These are phyloP conservation scores for Acanthamoeba culbertsoni DNA, from an alignment of 208 protist genomes.

Conservation along the genomic window DNA sequence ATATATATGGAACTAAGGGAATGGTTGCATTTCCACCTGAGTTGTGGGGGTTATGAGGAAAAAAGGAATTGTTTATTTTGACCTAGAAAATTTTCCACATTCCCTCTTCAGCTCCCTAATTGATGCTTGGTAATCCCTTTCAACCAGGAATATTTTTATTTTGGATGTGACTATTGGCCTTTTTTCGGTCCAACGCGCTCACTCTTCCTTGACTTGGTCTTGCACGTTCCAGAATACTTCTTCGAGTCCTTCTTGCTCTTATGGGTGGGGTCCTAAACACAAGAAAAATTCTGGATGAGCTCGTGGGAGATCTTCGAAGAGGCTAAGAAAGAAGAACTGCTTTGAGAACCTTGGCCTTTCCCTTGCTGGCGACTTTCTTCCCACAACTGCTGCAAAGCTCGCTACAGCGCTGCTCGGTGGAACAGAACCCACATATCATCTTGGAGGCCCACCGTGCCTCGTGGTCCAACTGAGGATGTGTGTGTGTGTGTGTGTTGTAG, in stretches of 20 bases:
- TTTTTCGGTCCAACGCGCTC: neutral
- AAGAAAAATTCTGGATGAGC: too few relatives aligned
- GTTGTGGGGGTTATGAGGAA: too few relatives aligned
- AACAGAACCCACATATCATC: neutral
- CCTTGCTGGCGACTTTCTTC: neutral
- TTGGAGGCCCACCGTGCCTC: neutral
- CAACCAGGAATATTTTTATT: too few relatives aligned
- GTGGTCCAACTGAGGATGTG: neutral
- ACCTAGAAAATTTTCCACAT: too few relatives aligned
- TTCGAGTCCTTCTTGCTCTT: neutral
- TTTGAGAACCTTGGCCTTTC: neutral
- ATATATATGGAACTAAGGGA: too few relatives aligned
- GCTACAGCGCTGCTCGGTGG: neutral
- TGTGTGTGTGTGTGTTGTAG: too few relatives aligned
- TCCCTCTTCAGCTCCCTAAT: too few relatives aligned
- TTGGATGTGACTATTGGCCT: too few relatives aligned
- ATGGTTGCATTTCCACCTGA: too few relatives aligned
- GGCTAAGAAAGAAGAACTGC: neutral
- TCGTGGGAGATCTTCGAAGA: too few relatives aligned
- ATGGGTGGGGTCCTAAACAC: neutral
- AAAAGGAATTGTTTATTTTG: too few relatives aligned
- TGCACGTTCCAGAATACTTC: neutral
- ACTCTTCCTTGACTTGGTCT: constrained; percentile 21
- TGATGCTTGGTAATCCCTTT: too few relatives aligned
- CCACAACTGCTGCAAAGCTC: neutral